Evolutionary conservation across 2,329 filamentous ascomycete genomes (phyloP).

Genomic region (Orbilia quercus): DNA sequence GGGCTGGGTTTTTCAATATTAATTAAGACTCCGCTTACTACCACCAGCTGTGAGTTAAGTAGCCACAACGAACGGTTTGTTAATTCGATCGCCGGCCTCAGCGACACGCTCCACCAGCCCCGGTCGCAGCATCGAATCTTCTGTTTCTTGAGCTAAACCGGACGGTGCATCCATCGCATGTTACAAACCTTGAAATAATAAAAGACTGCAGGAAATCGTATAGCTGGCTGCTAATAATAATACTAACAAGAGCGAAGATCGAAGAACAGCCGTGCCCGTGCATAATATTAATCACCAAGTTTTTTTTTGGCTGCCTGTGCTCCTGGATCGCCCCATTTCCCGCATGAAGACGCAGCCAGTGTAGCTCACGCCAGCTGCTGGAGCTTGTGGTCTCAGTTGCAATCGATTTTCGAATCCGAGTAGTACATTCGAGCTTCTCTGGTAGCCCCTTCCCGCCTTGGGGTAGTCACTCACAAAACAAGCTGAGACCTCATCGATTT

Average conservation of each 20-base stretch:
- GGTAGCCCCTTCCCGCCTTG: conserved; percentile 49
- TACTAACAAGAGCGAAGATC: conserved; percentile 25
- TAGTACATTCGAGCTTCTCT: conserved; percentile 35
- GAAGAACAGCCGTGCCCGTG: conserved; percentile 12
- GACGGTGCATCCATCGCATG: conserved; percentile 49
- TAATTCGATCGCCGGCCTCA: conserved; percentile 49
- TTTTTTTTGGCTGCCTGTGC: conserved; percentile 40
- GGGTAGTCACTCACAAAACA: conserved; percentile 48
- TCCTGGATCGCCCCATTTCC: conserved; percentile 51
- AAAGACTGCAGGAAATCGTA: conserved; percentile 21
- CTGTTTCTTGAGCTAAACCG: conserved; percentile 43
- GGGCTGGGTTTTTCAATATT: neutral
- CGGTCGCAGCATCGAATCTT: conserved; percentile 48
- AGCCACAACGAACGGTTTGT: conserved; percentile 19
- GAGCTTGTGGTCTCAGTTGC: conserved; percentile 40
- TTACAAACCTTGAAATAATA: conserved; percentile 36
- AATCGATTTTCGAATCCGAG: conserved; percentile 14
- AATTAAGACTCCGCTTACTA: conserved; percentile 25
- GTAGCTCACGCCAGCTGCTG: conserved; percentile 40
- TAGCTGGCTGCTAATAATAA: conserved; percentile 49
- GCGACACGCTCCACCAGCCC: conserved; percentile 32
- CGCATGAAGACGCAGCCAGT: conserved; percentile 42
- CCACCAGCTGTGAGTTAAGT: conserved; percentile 15
- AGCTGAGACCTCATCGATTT: conserved; percentile 53
- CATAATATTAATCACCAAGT: conserved; percentile 26